phyloP scores from a whole-genome alignment of 345 rosid species.

The Syzygium aromaticum region DNA sequence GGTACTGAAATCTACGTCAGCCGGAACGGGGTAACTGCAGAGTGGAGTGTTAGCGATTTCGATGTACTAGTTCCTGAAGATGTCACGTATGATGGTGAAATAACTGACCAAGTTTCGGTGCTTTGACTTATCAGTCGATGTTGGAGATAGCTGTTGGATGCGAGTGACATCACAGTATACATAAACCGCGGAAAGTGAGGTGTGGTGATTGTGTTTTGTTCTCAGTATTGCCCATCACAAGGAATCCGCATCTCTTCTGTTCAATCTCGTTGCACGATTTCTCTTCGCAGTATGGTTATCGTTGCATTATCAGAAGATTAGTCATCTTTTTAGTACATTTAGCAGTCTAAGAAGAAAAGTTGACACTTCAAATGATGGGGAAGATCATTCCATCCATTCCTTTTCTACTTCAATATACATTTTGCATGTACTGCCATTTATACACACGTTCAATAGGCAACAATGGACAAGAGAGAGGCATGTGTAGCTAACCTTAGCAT shows the following conservation, averaged over 20 bases:
- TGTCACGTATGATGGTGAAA: neutral
- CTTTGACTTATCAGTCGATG: neutral
- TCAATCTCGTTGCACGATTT: neutral
- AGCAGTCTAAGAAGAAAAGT: neutral
- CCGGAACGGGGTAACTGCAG: conserved; percentile 24
- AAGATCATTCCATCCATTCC: neutral
- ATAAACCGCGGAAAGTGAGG: neutral
- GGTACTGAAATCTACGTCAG: conserved; percentile 47
- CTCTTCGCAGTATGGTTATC: neutral
- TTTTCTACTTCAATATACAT: neutral
- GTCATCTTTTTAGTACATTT: neutral
- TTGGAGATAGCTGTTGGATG: neutral
- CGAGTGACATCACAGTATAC: neutral
- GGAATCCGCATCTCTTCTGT: neutral
- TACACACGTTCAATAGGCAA: neutral
- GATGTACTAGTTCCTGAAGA: conserved; percentile 31
- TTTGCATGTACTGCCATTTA: neutral
- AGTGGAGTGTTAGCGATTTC: conserved; percentile 42
- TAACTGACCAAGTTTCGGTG: neutral
- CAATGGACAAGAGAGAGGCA: neutral
- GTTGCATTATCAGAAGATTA: neutral
- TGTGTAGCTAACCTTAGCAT: neutral
- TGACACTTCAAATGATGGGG: neutral
- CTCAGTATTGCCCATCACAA: neutral
- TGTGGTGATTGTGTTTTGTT: neutral